Evolutionary conservation across 768 basidiomycete genomes (phyloP).

Genomic region (Russula lepida): DNA sequence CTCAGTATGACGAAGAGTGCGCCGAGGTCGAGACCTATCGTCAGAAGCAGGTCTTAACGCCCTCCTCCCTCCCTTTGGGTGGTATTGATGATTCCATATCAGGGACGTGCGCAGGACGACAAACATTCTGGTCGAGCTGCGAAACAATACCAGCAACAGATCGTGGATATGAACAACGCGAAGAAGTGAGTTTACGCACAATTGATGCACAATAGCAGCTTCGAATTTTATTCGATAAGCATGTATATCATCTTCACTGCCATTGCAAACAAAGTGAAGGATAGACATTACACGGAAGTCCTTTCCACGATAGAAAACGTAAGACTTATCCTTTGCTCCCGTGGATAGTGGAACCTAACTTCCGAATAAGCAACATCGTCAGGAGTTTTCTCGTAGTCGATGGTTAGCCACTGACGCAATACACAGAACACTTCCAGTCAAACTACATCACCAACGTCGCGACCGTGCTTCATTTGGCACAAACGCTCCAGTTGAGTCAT

Average conservation of each 20-base stretch:
- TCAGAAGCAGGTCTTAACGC: conserved; percentile 61
- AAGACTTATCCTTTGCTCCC: conserved; percentile 25
- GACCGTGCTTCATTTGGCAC: conserved; percentile 48
- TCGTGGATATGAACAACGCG: conserved; percentile 66
- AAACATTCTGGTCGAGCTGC: conserved; percentile 66
- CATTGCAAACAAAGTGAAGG: conserved; percentile 60
- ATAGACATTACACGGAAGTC: conserved; percentile 62
- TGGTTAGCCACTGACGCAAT: conserved; percentile 12
- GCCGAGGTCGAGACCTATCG: conserved; percentile 60
- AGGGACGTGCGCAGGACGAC: conserved; percentile 66
- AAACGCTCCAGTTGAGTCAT: conserved; percentile 50
- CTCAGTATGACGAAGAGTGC: conserved; percentile 75
- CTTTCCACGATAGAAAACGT: conserved; percentile 68
- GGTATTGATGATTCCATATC: conserved; percentile 8
- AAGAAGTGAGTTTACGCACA: conserved; percentile 52
- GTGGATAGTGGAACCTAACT: conserved; percentile 5
- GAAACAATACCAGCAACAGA: conserved; percentile 69
- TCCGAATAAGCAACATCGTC: conserved; percentile 58
- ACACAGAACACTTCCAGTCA: conserved; percentile 65
- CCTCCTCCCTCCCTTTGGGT: neutral
- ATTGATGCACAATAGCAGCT: neutral
- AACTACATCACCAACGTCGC: conserved; percentile 49
- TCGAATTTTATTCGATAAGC: conserved; percentile 30
- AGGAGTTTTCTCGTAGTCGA: conserved; percentile 21
- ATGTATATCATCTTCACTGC: conserved; percentile 63